Base-by-base conservation (phyloP, 164 flowering plant species). In the Cinnamomum micranthum region DNA sequence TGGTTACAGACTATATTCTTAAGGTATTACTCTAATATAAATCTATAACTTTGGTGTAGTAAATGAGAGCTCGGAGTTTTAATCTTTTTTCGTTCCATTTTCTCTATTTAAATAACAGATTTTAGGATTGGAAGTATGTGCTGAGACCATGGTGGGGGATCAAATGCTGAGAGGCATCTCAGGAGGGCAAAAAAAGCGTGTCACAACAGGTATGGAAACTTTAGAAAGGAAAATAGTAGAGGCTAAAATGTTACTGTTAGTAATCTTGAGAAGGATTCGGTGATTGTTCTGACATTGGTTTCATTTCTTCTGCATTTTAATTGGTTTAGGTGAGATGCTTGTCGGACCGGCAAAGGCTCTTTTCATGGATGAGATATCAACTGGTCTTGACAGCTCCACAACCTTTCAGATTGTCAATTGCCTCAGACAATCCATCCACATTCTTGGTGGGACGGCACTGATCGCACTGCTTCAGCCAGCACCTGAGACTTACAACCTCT, bases 381-480 rank as follows among this genome's bases (percentile, higher is more conserved):
- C 81, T 15, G 91, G 89, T 47, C 73, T 88, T 33, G 91, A 88
- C 68, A 88, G 91, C 66, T 86, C 91, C 2, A 88, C 91, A 50
- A 88, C 91, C 25, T 88, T 59, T 66, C 90, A 88, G 72, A 88
- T 92, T 58, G 89, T 90, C 77, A 88, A 89, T 64, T 84, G 86
- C 33, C 35, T 92, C 0, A 77, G 76, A 77, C 88, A 90, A 66
- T 69, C 73, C 9, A 79, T 87, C 50, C 94, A 89, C 78, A 81
- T 89, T 63, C 80, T 89, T 24, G 72, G 85, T 13, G 89, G 86
- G 70, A 90, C 92, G 2, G 87, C 89, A 13, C 24, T 92, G 50
- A 88, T 92, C 27, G 88, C 97, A 9, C 92, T 92, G 65, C 86
- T 92, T 28, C 97, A 90, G 77, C 97, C 97, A 9, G 90, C 94